These are phyloP conservation scores for Phytophthora boehmeriae DNA, from an alignment of 352 stramenopile species.

Conservation along the genomic window DNA sequence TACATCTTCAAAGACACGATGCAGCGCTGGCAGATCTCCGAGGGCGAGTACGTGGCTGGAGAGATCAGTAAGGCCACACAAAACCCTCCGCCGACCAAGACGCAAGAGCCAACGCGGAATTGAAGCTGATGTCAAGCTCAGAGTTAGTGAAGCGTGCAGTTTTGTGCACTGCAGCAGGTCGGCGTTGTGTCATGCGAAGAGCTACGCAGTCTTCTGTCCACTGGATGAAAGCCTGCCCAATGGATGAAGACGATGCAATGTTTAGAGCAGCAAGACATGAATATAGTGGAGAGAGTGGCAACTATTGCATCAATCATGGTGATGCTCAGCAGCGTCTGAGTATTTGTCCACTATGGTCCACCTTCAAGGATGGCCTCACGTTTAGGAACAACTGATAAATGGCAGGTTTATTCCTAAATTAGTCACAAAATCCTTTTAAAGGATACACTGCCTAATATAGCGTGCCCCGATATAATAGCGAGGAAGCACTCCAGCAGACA, in stretches of 20 bases:
- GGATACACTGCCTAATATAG: neutral
- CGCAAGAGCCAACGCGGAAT: constrained; percentile 14
- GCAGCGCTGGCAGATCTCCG: constrained; percentile 49
- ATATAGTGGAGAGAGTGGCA: constrained; percentile 15
- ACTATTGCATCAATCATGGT: neutral
- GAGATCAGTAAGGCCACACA: constrained; percentile 26
- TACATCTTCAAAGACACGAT: constrained; percentile 83
- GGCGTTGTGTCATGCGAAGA: too few species aligned
- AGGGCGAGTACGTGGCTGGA: constrained; percentile 31
- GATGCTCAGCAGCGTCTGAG: too few species aligned
- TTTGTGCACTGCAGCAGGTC: neutral
- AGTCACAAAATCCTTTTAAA: neutral
- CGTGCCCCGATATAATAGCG: too few species aligned
- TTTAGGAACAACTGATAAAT: too few species aligned
- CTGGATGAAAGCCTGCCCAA: too few species aligned
- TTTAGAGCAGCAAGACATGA: neutral
- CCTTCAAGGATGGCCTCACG: too few species aligned
- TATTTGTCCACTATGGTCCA: too few species aligned
- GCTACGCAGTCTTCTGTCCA: too few species aligned
- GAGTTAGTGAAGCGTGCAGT: neutral
- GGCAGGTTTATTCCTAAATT: neutral
- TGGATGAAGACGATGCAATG: neutral
- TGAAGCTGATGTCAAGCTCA: constrained; percentile 1
- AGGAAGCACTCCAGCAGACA: neutral
- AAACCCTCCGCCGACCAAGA: constrained; percentile 4